These are phyloP conservation scores for Dinochytrium kinnereticum DNA, from an alignment of 371 early-diverging fungal genomes.

Conservation along the genomic window DNA sequence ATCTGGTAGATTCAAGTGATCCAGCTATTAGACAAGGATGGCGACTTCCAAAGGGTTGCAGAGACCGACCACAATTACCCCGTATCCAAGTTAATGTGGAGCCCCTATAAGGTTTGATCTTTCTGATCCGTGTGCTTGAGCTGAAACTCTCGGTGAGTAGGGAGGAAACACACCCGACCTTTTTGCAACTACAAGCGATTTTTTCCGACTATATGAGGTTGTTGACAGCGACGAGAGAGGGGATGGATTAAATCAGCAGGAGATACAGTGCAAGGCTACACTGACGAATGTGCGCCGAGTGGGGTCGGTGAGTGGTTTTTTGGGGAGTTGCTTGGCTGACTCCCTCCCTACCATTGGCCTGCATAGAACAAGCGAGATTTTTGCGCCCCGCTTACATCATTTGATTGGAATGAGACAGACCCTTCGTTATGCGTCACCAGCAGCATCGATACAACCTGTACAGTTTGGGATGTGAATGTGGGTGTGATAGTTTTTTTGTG, in stretches of 20 bases:
- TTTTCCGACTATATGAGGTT: slow-evolving; percentile 87
- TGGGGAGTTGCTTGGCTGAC: neutral
- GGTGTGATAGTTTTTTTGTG: slow-evolving; percentile 5
- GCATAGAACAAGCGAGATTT: slow-evolving; percentile 64
- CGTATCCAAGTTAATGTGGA: slow-evolving; percentile 88
- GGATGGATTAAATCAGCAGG: neutral
- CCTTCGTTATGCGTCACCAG: slow-evolving; percentile 85
- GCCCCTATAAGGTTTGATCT: slow-evolving; percentile 70
- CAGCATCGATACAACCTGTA: slow-evolving; percentile 97
- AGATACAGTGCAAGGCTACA: slow-evolving; percentile 26
- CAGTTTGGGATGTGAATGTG: slow-evolving; percentile 93
- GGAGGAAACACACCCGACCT: slow-evolving; percentile 62
- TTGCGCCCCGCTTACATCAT: slow-evolving; percentile 90
- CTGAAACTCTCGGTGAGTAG: neutral
- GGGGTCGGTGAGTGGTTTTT: slow-evolving; percentile 30
- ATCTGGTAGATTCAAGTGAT: slow-evolving; percentile 39
- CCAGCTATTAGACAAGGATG: slow-evolving; percentile 33
- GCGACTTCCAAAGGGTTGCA: slow-evolving; percentile 74
- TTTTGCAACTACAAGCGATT: slow-evolving; percentile 88
- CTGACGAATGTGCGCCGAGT: slow-evolving; percentile 40
- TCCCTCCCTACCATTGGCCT: neutral
- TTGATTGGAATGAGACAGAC: slow-evolving; percentile 95
- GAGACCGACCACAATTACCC: slow-evolving; percentile 87
- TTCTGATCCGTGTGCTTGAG: neutral
- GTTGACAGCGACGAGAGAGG: slow-evolving; percentile 52